Evolutionary conservation across 352 stramenopile species (phyloP).

Genomic region (Phytophthora syringae): DNA sequence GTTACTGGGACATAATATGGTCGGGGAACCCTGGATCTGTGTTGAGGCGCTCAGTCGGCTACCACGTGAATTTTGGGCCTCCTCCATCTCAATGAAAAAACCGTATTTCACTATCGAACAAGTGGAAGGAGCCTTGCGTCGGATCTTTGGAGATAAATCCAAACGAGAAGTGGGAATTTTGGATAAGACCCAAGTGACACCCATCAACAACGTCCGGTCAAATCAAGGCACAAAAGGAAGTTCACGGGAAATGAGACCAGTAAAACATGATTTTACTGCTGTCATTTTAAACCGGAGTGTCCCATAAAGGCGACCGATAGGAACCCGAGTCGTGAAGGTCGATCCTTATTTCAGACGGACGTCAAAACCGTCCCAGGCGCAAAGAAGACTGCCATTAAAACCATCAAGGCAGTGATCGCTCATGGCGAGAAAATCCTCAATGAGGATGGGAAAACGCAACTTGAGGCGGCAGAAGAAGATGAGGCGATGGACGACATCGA

Average conservation of each 20-base stretch:
- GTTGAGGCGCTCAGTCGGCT: slow-evolving; percentile 1
- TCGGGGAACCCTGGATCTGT: slow-evolving; percentile 14
- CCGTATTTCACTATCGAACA: not conserved
- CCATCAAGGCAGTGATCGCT: not conserved
- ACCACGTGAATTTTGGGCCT: not conserved
- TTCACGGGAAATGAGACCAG: not conserved
- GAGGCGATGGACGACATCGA: not conserved
- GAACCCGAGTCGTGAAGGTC: not conserved
- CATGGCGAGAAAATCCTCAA: not conserved
- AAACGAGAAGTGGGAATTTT: not conserved
- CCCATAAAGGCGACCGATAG: not conserved
- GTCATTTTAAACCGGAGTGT: not conserved
- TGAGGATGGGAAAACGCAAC: not conserved
- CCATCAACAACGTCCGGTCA: not conserved
- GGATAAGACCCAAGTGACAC: not conserved
- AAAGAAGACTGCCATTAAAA: not conserved
- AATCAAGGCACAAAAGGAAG: not conserved
- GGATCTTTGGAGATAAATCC: not conserved
- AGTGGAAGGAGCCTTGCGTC: not conserved
- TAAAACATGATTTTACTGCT: not conserved
- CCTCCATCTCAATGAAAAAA: not conserved
- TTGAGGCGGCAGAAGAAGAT: not conserved
- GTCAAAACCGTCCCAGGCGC: not conserved
- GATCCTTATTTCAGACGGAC: not conserved
- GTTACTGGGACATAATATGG: slow-evolving; percentile 6